Percentiles rank a stretch among this genome's conserved stretches.
Conservation (phyloP, 148 eudicot genomes). For the Fagopyrum tataricum region DNA sequence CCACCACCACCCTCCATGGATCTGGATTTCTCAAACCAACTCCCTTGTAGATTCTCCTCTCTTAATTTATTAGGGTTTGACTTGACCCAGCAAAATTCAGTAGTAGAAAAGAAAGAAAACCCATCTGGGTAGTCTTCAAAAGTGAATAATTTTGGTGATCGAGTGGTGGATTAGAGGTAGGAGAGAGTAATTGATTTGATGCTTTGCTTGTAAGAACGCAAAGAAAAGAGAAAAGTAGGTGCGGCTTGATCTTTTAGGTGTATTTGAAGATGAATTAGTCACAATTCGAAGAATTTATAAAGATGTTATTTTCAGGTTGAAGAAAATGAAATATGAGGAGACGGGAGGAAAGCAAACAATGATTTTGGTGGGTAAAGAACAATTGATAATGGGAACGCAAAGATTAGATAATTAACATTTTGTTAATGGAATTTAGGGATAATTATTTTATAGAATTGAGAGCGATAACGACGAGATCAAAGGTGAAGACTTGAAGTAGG, state of each 20-base stretch:
- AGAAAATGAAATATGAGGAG: neutral
- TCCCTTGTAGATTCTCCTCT: neutral
- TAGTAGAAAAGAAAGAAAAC: neutral
- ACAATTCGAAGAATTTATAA: neutral
- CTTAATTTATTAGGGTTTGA: conserved; percentile 7
- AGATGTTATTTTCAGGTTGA: neutral
- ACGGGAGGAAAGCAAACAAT: neutral
- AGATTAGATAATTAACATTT: neutral
- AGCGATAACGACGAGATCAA: conserved; percentile 4
- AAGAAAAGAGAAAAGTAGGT: neutral
- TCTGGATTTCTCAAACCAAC: neutral
- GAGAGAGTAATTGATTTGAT: conserved; percentile 1
- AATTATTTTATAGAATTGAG: neutral
- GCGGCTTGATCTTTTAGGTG: neutral
- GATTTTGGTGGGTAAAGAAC: neutral
- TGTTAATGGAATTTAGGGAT: neutral
- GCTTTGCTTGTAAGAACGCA: conserved; percentile 7
- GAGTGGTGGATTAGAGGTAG: neutral
- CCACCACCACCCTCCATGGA: conserved; percentile 13
- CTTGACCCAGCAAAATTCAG: conserved; percentile 3
- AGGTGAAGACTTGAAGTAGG: neutral
- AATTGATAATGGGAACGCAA: neutral
- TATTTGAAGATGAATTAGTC: neutral
- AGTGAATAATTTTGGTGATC: neutral
- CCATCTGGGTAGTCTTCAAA: conserved; percentile 6